Base-by-base conservation (phyloP, 1,284 basidiomycete species). In the Ustilago hordei region DNA sequence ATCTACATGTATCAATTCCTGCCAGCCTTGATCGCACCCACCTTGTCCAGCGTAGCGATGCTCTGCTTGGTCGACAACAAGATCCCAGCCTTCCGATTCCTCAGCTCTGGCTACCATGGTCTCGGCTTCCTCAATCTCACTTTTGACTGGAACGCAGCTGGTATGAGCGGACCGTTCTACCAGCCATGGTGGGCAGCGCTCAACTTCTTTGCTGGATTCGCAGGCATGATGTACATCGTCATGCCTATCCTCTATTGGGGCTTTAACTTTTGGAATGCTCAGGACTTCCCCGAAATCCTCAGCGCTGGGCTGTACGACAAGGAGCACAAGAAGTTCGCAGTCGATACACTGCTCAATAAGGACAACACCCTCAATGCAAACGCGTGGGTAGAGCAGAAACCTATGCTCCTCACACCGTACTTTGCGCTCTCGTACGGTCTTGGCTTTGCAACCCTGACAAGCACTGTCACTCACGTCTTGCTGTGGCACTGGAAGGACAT, bases 401-500 rank as follows among this genome's bases (percentile, higher is more conserved):
- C 89, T 0, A 78, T 89, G 32, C 75, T 88, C 0, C 82, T 89
- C 4, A 89, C 89, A 0, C 89, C 89, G 3, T 89, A 88, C 81
- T 89, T 74, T 64, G 88, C 81, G 62, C 61, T 87, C 0, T 81
- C 83, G 6, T 88, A 87, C 69, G 87, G 86, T 0, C 75, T 89
- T 13, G 85, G 86, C 17, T 89, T 89, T 71, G 88, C 89, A 0
- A 87, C 88, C 0, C 78, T 89, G 17, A 87, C 88, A 0, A 88
- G 87, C 56, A 87, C 89, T 7, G 79, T 89, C 47, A 86, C 87
- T 3, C 88, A 89, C 68, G 88, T 89, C 17, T 85, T 86, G 75
- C 83, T 89, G 2, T 89, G 88, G 88, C 88, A 89, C 70, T 80
- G 88, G 38, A 80, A 86, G 11, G 89, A 89, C 73, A 88, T 89